Evolutionary conservation across 2,329 filamentous ascomycete species (phyloP), one percentile per base, ranked within the genome.

Genomic region (Dactylellina haptotyla): DNA sequence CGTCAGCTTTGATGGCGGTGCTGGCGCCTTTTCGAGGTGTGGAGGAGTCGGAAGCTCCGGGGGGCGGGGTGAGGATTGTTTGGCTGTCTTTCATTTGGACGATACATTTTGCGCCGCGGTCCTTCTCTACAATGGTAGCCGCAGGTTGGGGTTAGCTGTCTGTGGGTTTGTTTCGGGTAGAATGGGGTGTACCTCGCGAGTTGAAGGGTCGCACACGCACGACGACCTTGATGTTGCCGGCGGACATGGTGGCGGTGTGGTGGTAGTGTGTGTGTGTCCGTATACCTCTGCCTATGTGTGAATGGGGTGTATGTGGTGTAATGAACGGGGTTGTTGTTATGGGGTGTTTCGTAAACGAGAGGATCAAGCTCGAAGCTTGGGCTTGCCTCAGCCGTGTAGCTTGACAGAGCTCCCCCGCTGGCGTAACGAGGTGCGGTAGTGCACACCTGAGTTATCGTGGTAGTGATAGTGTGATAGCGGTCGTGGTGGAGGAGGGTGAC

Each of bases 181-280:
- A 72, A 48, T 46, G 34, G 43, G 32, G 16, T 32, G 74, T 85
- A 94, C 93, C 92, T 94, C 93, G 89, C 80, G 88, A 89, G 82
- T 99, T 99, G 84, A 99, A 99, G 56, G 95, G 95, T 81, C 95
- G 88, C 79, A 91, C 89, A 84, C 95, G 89, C 85, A 99, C 95
- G 85, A 99, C 95, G 84, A 99, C 95, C 89, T 99, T 99, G 82
- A 99, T 99, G 81, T 99, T 99, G 80, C 95, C 93, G 30, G 30
- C 65, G 9, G 72, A 72, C 72, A 70, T 72, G 51, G 65, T 32
- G 61, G 34, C 34, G 20, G 51, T 25, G 12, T 5, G 41, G 41
- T 14, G 16, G 41, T 45, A 20, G 9, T 14, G 20, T 51, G 16
- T 39, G 18, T 54, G 25, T 64, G 37, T 25, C n/a, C n/a, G 3